These are phyloP conservation scores for Boletus tomentosulus DNA, from an alignment of 768 basidiomycete genomes.

Conservation along the genomic window DNA sequence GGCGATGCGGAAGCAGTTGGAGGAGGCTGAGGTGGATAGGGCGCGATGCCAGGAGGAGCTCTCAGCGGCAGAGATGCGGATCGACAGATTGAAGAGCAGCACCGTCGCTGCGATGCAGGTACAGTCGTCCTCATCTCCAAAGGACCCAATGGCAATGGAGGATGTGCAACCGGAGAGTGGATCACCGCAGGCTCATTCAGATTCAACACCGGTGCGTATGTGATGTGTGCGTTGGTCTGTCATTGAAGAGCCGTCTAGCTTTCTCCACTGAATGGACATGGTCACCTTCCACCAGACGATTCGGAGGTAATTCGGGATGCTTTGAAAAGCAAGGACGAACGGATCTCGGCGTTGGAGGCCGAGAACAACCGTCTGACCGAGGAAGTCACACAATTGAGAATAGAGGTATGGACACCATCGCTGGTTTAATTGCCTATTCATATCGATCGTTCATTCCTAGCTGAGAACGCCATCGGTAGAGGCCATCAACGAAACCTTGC, in stretches of 20 bases:
- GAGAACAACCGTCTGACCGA: constrained; percentile 44
- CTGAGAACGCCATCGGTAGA: constrained; percentile 42
- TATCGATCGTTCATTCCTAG: constrained; percentile 24
- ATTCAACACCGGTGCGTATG: constrained; percentile 72
- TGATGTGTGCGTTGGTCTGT: constrained; percentile 22
- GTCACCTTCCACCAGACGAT: constrained; percentile 38
- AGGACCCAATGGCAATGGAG: constrained; percentile 29
- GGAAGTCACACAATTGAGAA: constrained; percentile 40
- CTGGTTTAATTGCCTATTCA: not conserved
- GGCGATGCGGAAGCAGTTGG: constrained; percentile 44
- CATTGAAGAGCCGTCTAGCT: constrained; percentile 43
- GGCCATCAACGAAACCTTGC: constrained; percentile 41
- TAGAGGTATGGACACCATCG: constrained; percentile 37
- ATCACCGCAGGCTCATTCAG: constrained; percentile 45
- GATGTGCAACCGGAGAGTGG: constrained; percentile 37
- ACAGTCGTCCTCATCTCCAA: constrained; percentile 32
- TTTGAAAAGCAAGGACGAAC: constrained; percentile 33
- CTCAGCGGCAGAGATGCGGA: constrained; percentile 52
- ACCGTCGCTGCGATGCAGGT: constrained; percentile 47
- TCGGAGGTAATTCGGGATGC: constrained; percentile 34
- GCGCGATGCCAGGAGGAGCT: constrained; percentile 50
- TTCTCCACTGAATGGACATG: constrained; percentile 36
- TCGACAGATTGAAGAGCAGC: constrained; percentile 56
- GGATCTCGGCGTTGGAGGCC: constrained; percentile 45
- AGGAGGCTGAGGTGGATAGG: constrained; percentile 46